phyloP scores from a whole-genome alignment of 495 filamentous ascomycete species.

The Podospora anserina region DNA sequence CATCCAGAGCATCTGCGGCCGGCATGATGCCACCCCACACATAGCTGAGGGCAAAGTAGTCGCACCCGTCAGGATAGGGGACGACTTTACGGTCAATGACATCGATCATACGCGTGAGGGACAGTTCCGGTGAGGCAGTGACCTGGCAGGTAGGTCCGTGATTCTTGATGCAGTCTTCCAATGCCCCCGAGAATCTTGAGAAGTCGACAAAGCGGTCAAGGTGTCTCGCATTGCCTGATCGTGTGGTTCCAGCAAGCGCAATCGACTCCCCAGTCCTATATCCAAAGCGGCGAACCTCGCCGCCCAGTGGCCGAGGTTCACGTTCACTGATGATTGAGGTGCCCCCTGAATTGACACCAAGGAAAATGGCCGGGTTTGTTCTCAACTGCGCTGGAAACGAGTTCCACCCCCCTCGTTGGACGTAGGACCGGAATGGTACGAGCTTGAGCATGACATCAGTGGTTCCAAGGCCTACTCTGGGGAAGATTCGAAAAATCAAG shows the following conservation, averaged over 20 bases:
- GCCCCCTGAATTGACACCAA: neutral
- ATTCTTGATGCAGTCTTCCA: neutral
- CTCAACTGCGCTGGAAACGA: neutral
- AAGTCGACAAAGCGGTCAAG: conserved; percentile 9
- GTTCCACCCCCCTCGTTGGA: neutral
- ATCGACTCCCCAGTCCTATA: neutral
- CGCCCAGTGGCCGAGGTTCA: neutral
- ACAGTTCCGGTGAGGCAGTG: neutral
- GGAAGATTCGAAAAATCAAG: conserved; percentile 25
- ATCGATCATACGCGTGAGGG: neutral
- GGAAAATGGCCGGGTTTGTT: neutral
- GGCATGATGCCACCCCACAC: conserved; percentile 14
- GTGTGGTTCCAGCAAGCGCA: neutral
- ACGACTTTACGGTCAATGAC: neutral
- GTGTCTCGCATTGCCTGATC: neutral
- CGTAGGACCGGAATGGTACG: neutral
- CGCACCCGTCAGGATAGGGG: neutral
- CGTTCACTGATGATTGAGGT: neutral
- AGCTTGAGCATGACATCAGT: neutral
- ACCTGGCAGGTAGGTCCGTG: neutral
- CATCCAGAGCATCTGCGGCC: conserved; percentile 14
- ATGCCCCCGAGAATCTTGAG: neutral
- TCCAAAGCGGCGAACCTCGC: neutral
- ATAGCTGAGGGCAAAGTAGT: conserved; percentile 1
- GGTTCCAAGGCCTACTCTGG: conserved; percentile 1